A percentile compares a stretch with the other conserved stretches of the same genome.
Evolutionary conservation across 371 early-diverging fungal species (phyloP).

Genomic region (Apophysomyces trapeziformis): DNA sequence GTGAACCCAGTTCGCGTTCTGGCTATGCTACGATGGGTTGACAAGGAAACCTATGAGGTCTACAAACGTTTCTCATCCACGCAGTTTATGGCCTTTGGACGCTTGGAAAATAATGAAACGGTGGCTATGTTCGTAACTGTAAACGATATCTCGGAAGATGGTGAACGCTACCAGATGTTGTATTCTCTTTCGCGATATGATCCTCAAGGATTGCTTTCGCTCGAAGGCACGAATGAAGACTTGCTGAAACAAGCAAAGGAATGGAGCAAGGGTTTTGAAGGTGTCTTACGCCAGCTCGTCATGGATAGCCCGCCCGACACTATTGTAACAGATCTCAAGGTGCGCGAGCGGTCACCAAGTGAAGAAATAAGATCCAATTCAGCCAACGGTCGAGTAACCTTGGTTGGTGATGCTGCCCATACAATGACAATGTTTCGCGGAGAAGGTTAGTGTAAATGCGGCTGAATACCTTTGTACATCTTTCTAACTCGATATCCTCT

Average conservation of each 20-base stretch:
- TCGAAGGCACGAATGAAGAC: slow-evolving; percentile 12
- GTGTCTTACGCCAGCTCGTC: background rate
- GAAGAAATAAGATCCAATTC: background rate
- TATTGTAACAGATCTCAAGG: background rate
- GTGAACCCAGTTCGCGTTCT: slow-evolving; percentile 15
- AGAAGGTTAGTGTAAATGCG: background rate
- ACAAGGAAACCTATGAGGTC: background rate
- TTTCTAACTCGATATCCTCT: background rate
- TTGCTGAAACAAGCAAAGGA: slow-evolving; percentile 16
- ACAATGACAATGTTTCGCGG: slow-evolving; percentile 17
- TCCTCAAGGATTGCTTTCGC: background rate
- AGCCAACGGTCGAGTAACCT: slow-evolving; percentile 14
- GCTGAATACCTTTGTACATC: background rate
- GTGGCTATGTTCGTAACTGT: slow-evolving; percentile 9
- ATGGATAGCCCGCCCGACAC: background rate
- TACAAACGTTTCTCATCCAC: background rate
- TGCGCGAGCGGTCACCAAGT: slow-evolving; percentile 25
- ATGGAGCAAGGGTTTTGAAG: background rate
- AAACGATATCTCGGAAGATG: slow-evolving; percentile 8
- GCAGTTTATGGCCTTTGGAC: slow-evolving; percentile 1
- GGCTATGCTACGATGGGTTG: slow-evolving; percentile 11
- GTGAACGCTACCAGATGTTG: slow-evolving; percentile 10
- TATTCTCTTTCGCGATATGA: slow-evolving; percentile 16
- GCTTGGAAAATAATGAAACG: background rate
- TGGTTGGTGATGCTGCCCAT: slow-evolving; percentile 35